Base-by-base conservation (phyloP, 306 rosid genomes). In the Quercus wislizeni region DNA sequence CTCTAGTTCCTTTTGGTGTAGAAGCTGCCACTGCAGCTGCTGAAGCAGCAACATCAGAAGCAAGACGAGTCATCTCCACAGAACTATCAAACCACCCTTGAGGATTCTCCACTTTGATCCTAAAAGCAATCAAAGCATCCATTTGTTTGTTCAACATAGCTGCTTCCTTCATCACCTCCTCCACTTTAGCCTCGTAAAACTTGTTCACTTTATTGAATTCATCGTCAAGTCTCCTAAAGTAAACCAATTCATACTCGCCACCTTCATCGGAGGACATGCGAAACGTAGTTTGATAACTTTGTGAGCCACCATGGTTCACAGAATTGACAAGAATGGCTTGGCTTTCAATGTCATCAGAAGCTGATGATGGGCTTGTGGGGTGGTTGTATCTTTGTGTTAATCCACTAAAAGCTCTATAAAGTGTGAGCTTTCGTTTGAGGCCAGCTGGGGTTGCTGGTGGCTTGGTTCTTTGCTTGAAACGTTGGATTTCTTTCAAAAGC, bases 381-480 rank as follows among this genome's bases (percentile, higher is more conserved):
- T 33, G 30, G 78, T 49, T 21, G 18, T 20, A 71, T 19, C 86
- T 83, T 54, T 82, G 84, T 3, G 87, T 85, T 33, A 92, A 88
- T 1, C 97, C 95, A n/a, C 95, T 92, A 88, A 92, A 92, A 19
- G 95, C 82, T 80, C 97, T 83, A 68, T 86, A 78, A 3, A 92
- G 87, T 5, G 95, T 76, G 18, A 76, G 69, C 85, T 85, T 83
- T 10, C 95, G 76, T 49, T 75, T 90, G 3, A 87, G 86, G 3
- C 74, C 81, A 13, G 71, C 9, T 27, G 86, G 75, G 35, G 77
- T 43, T n/a, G 78, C 59, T 1, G 79, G 75, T n/a, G 77, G 84
- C 51, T 18, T 74, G 18, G 67, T 57, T 63, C 73, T 84, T 3
- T 57, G 84, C 79, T 38, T 81, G 74, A 43, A 63, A 14, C 31